Evolutionary conservation across 2,329 filamentous ascomycete genomes (phyloP), one percentile per base, ranked within the genome.

Genomic region (Monilinia laxa): DNA sequence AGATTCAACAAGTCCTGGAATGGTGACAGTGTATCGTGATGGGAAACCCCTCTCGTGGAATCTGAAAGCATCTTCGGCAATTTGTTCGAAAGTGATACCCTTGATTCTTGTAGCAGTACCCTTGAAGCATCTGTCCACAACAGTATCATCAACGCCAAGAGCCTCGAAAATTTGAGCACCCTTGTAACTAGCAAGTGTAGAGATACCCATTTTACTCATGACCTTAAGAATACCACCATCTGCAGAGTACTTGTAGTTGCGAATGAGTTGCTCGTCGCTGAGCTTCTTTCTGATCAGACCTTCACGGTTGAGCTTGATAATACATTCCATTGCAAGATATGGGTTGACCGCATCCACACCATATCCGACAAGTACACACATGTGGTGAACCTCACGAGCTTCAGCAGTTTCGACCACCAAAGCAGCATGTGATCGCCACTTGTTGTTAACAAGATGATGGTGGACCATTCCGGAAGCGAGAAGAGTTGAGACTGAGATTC

Each of bases 131-230:
- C 92, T 89, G 77, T 98, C 93, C 64, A 98, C 91, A 57, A 98
- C 93, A 25, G 85, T 84, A 78, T 97, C 93, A 75, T 97, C 93
- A 45, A 97, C 88, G 80, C 94, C 94, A 54, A 98, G 89, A 59
- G 93, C 93, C 78, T 98, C 94, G 73, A 97, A 98, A 71, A 98
- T 98, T 81, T 98, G 94, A 66, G 94, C 94, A 76, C 94, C 94
- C 83, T 98, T 98, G 84, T 98, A 98, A 72, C 90, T 94, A 76
- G 94, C 92, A 56, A 98, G 83, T 42, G 94, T 98, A 9, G 94
- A 97, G 71, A 98, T 98, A 82, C 94, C 94, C 94, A 98, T 98
- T 84, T 98, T 98, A 79, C 90, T 95, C 94, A 98, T 98, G 78
- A 98, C 94, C 80, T 98, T 98, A 71, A 98, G 83, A 71, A 98